Conservation (phyloP, 495 filamentous ascomycete species). For the Xylaria grammica region DNA sequence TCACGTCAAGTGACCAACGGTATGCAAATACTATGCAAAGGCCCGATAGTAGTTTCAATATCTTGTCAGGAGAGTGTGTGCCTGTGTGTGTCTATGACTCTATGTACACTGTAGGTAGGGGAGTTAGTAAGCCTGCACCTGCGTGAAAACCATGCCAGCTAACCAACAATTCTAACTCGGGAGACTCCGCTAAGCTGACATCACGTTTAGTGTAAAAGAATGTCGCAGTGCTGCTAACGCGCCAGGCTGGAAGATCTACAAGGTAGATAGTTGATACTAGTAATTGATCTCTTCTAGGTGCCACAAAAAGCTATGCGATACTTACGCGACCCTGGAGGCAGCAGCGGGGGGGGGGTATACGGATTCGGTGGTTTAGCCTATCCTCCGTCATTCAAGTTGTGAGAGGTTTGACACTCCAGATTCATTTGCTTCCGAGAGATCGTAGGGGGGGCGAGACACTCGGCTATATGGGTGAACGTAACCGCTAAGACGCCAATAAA, state of each 20-base stretch:
- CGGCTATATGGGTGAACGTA: conserved; percentile 11
- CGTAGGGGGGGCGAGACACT: background rate
- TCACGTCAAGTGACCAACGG: background rate
- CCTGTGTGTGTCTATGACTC: background rate
- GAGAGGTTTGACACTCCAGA: background rate
- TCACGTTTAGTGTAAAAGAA: conserved; percentile 4
- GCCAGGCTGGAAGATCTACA: background rate
- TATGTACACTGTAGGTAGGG: background rate
- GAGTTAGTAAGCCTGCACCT: background rate
- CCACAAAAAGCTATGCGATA: background rate
- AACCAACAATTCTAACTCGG: background rate
- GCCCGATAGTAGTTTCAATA: conserved; percentile 11
- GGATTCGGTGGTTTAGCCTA: background rate
- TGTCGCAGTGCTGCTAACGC: background rate
- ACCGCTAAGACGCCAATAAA: background rate
- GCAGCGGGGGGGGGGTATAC: background rate
- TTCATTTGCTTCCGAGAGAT: conserved; percentile 4
- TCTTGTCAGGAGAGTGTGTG: background rate
- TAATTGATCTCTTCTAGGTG: background rate
- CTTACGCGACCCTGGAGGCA: background rate
- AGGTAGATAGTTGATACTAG: background rate
- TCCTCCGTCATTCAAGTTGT: conserved; percentile 5
- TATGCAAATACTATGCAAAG: background rate
- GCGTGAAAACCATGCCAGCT: background rate
- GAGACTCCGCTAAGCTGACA: background rate